A percentile compares a stretch with the other conserved stretches of the same genome.
phyloP scores from a whole-genome alignment of 1,284 basidiomycete species.

The Malassezia pachydermatis region DNA sequence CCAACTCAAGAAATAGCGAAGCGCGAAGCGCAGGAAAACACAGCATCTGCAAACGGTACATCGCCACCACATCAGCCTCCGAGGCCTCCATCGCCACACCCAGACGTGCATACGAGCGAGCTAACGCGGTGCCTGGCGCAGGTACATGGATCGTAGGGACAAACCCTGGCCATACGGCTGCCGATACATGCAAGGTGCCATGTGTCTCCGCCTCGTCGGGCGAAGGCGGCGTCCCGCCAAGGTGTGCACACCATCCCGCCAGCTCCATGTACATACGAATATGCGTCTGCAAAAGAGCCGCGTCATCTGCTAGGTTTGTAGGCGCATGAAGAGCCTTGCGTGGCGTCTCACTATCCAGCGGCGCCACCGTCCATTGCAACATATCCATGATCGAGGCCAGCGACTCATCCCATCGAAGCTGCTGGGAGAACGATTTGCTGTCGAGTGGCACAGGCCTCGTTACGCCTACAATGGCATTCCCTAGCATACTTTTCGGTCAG shows the following conservation, averaged over 20 bases:
- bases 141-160: not conserved
- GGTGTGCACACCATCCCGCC: constrained; percentile 8
- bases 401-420: constrained; percentile 14
- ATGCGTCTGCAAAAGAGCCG: not conserved
- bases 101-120: constrained; percentile 6
- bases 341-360: constrained; percentile 5
- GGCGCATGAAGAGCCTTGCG: constrained; percentile 10
- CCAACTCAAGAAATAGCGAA: constrained; percentile 8
- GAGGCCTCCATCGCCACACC: constrained; percentile 3
- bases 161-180: no score
- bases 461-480: constrained; percentile 7
- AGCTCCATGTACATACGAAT: constrained; percentile 11
- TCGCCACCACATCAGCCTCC: not conserved
- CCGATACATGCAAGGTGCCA: not conserved
- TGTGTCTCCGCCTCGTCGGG: not conserved
- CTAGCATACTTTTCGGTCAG: constrained; percentile 9
- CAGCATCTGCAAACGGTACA: constrained; percentile 8
- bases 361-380: constrained; percentile 6
- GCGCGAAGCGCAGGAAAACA: constrained; percentile 1
- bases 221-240: not conserved
- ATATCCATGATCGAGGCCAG: not conserved
- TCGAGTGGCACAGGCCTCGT: constrained; percentile 12
- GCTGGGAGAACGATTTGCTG: constrained; percentile 12
- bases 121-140: no score
- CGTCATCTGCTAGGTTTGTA: not conserved